Conservation (phyloP, 352 stramenopile genomes). For the Globisporangium spinosum region DNA sequence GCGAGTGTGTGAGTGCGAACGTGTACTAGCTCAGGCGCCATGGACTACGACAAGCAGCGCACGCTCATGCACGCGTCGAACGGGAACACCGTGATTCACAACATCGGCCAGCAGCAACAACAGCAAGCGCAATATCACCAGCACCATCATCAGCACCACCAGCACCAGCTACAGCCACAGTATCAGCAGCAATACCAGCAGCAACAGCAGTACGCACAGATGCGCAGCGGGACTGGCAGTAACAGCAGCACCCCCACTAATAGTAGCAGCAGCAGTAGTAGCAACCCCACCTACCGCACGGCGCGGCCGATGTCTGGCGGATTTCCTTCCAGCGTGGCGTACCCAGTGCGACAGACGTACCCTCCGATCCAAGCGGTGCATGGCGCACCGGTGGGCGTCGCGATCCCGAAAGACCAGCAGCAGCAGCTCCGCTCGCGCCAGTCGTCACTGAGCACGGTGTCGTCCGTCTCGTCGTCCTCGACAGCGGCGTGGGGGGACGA, state of each 20-base stretch:
- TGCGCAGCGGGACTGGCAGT: constrained; percentile 4
- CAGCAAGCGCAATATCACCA: constrained; percentile 2
- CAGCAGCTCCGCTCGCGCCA: constrained; percentile 34
- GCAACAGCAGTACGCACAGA: constrained; percentile 5
- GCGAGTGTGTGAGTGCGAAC: background rate
- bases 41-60: constrained; percentile 26
- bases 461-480: constrained; percentile 10
- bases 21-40: background rate
- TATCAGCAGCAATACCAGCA: constrained; percentile 5
- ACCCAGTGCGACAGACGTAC: constrained; percentile 13
- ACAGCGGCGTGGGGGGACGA: constrained; percentile 31
- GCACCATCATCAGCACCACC: background rate
- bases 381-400: constrained; percentile 1
- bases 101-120: background rate
- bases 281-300: background rate
- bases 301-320: constrained; percentile 1
- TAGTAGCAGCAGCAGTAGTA: background rate
- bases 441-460: constrained; percentile 40
- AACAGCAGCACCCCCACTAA: background rate
- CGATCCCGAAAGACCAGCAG: constrained; percentile 14
- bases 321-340: constrained; percentile 6
- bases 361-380: constrained; percentile 4
- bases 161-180: background rate
- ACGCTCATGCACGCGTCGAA: constrained; percentile 14
- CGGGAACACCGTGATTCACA: constrained; percentile 2